Evolutionary conservation across 2,329 filamentous ascomycete species (phyloP).

Genomic region (Penicillium hordei): DNA sequence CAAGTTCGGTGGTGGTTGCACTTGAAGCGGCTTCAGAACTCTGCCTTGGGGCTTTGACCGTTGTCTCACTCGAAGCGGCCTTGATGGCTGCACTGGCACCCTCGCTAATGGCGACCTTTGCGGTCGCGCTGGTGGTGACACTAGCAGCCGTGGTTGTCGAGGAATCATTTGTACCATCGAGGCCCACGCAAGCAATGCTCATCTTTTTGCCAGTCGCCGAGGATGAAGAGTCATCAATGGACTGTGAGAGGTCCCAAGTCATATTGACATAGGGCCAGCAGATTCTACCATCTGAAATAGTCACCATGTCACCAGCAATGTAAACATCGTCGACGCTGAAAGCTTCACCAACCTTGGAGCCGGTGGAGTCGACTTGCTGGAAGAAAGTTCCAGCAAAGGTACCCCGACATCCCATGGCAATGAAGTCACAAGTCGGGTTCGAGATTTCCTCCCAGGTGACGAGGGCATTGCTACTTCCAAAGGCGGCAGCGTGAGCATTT

Average conservation of each 20-base stretch:
- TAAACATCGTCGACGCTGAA: slow-evolving; percentile 57
- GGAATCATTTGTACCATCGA: not conserved
- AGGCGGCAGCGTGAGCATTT: slow-evolving; percentile 59
- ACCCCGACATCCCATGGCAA: slow-evolving; percentile 62
- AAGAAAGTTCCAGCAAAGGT: slow-evolving; percentile 59
- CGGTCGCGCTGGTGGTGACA: not conserved
- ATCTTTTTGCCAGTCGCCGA: not conserved
- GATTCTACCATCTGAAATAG: slow-evolving; percentile 56
- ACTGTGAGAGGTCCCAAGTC: slow-evolving; percentile 43
- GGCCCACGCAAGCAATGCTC: not conserved
- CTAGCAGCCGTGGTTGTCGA: not conserved
- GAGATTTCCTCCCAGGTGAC: slow-evolving; percentile 63
- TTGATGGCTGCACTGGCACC: not conserved
- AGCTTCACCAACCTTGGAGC: slow-evolving; percentile 53
- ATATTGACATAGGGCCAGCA: slow-evolving; percentile 53
- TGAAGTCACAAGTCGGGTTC: slow-evolving; percentile 54
- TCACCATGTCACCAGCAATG: slow-evolving; percentile 64
- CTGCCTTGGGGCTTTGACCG: not conserved
- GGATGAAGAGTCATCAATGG: slow-evolving; percentile 15
- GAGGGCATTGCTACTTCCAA: slow-evolving; percentile 54
- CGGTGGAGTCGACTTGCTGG: slow-evolving; percentile 56
- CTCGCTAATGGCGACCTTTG: not conserved
- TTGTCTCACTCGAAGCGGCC: not conserved
- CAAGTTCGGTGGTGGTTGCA: not conserved
- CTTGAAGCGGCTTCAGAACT: not conserved